Percentiles rank a stretch among this genome's conserved stretches.
phyloP scores from a whole-genome alignment of 2,329 filamentous ascomycete species.

The Claviceps quebecensis region DNA sequence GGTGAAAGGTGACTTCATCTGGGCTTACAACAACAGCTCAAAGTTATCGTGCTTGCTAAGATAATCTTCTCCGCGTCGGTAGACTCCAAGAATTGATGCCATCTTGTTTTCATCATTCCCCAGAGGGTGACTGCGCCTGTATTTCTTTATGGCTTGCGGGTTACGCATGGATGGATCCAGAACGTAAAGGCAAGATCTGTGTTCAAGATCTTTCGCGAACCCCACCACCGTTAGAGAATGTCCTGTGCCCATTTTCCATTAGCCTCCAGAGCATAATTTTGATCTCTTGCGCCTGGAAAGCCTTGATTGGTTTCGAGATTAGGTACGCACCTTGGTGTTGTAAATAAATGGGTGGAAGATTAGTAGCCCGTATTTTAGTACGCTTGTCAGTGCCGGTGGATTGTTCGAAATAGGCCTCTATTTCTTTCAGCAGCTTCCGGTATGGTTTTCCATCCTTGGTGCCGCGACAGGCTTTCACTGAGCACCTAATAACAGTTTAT shows the following conservation, averaged over 20 bases:
- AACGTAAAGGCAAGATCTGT: constrained; percentile 57
- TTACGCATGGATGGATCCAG: constrained; percentile 80
- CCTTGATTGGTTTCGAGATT: background rate
- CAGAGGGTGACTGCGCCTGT: constrained; percentile 35
- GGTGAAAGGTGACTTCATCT: background rate
- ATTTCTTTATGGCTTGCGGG: constrained; percentile 44
- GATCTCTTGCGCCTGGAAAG: background rate
- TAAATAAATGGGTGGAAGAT: constrained; percentile 73
- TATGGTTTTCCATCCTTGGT: constrained; percentile 29
- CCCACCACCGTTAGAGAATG: constrained; percentile 88
- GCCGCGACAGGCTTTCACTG: constrained; percentile 46
- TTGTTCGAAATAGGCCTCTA: constrained; percentile 64
- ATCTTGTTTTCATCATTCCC: constrained; percentile 24
- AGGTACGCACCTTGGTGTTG: constrained; percentile 54
- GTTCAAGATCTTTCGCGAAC: constrained; percentile 54
- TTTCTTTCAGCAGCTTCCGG: constrained; percentile 45
- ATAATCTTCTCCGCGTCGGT: constrained; percentile 56
- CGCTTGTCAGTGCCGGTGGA: constrained; percentile 26
- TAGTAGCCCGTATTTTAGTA: constrained; percentile 54
- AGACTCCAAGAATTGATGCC: constrained; percentile 47
- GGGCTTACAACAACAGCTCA: constrained; percentile 57
- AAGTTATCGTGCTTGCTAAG: constrained; percentile 61
- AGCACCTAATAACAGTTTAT: constrained; percentile 30
- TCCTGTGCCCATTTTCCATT: constrained; percentile 27
- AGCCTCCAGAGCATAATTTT: background rate